Evolutionary conservation across 164 flowering plant genomes (phyloP).

Genomic region (Liriodendron chinense): DNA sequence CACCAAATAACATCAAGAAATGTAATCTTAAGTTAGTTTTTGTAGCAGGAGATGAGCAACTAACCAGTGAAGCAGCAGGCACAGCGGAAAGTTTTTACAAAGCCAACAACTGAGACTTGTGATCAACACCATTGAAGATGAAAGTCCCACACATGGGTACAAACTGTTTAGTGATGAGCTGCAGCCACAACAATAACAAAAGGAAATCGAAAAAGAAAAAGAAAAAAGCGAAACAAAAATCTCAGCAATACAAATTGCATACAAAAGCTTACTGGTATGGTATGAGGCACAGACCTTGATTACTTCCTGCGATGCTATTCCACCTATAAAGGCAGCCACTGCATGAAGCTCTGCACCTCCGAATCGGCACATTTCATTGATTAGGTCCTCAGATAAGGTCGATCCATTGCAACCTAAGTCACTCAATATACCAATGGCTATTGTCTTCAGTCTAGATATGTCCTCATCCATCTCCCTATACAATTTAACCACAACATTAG

Average conservation of each 20-base stretch:
- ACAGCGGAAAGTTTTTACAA: not conserved
- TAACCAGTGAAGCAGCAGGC: not conserved
- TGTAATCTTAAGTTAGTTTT: too few species aligned
- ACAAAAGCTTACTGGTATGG: not conserved
- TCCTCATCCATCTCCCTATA: slow-evolving; percentile 91
- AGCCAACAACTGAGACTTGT: slow-evolving; percentile 70
- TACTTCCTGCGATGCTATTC: slow-evolving; percentile 89
- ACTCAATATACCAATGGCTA: slow-evolving; percentile 56
- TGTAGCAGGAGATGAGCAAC: not conserved
- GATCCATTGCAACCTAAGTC: slow-evolving; percentile 88
- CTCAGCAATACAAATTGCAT: not conserved
- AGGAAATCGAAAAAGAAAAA: not conserved
- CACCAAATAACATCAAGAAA: not conserved
- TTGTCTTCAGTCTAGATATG: slow-evolving; percentile 80
- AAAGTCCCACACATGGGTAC: slow-evolving; percentile 91
- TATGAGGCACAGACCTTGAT: slow-evolving; percentile 59
- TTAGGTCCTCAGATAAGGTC: slow-evolving; percentile 78
- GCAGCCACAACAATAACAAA: slow-evolving; percentile 12
- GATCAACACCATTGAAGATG: slow-evolving; percentile 92
- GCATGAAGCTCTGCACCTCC: slow-evolving; percentile 98
- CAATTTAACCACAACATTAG: not conserved
- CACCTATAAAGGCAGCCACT: slow-evolving; percentile 88
- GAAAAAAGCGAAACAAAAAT: not conserved
- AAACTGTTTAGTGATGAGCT: slow-evolving; percentile 93
- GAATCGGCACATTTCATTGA: slow-evolving; percentile 86